A percentile compares a stretch with the other conserved stretches of the same genome.
Evolutionary conservation across 441 rosid species (phyloP).

Genomic region (Sinapis alba): DNA sequence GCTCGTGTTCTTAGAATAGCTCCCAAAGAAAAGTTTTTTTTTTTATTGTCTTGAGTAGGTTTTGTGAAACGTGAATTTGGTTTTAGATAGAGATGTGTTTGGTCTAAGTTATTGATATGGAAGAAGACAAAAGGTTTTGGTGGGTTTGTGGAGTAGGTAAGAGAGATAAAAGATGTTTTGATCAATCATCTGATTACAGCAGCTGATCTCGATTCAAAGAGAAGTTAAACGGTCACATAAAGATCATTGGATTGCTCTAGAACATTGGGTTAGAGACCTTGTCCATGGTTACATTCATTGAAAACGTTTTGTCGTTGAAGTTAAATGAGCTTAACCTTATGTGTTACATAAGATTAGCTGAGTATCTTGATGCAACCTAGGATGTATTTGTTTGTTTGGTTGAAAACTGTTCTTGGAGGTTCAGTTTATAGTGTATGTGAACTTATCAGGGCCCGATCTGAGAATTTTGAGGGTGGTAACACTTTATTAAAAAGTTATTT

Average conservation of each 20-base stretch:
- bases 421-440: neutral
- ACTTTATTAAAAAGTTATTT: too few relatives aligned
- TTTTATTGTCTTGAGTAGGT: neutral
- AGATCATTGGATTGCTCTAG: constrained; percentile 39
- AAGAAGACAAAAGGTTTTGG: neutral
- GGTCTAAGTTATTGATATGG: constrained; percentile 6
- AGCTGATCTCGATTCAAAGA: constrained; percentile 38
- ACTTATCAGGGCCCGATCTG: neutral
- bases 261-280: constrained; percentile 17
- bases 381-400: neutral
- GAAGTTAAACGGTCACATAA: constrained; percentile 21
- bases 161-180: constrained; percentile 34
- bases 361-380: neutral
- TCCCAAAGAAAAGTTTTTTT: neutral
- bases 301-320: neutral
- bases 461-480: neutral
- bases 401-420: neutral
- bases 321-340: neutral
- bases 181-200: constrained; percentile 36
- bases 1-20: constrained; percentile 28
- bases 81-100: constrained; percentile 26
- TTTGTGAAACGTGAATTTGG: constrained; percentile 27
- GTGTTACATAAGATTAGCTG: neutral
- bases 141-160: constrained; percentile 11
- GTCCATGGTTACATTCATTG: constrained; percentile 15